These are phyloP conservation scores for Teratosphaeria gauchensis DNA, from an alignment of 2,329 filamentous ascomycete species.

Conservation along the genomic window DNA sequence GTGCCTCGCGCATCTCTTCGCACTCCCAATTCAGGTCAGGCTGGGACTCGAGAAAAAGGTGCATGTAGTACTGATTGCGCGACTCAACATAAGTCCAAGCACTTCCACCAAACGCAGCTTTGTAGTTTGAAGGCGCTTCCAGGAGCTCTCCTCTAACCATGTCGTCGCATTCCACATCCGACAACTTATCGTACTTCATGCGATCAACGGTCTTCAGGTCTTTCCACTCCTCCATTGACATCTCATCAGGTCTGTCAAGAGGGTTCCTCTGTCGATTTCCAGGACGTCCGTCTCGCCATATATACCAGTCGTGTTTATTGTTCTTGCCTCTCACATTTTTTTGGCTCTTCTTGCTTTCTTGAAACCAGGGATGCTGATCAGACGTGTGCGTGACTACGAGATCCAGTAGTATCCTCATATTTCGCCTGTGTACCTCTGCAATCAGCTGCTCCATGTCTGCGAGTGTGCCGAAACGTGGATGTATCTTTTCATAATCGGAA, in stretches of 20 bases:
- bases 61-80: slow-evolving; percentile 66
- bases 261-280: neutral
- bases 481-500: slow-evolving; percentile 35
- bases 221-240: neutral
- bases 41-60: slow-evolving; percentile 65
- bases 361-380: slow-evolving; percentile 50
- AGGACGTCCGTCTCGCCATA: slow-evolving; percentile 38
- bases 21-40: slow-evolving; percentile 86
- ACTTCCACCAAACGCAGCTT: slow-evolving; percentile 47
- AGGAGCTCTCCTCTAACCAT: neutral
- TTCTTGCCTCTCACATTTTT: slow-evolving; percentile 26
- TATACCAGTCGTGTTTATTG: slow-evolving; percentile 52
- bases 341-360: slow-evolving; percentile 39
- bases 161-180: neutral
- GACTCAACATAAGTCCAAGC: slow-evolving; percentile 62
- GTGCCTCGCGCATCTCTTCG: slow-evolving; percentile 53
- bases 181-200: neutral
- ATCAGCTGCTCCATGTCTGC: slow-evolving; percentile 38
- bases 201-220: neutral
- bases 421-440: slow-evolving; percentile 31
- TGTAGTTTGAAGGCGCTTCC: slow-evolving; percentile 60
- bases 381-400: slow-evolving; percentile 21
- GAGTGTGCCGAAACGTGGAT: slow-evolving; percentile 39
- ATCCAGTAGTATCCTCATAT: slow-evolving; percentile 38
- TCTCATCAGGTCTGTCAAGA: neutral